Base-by-base conservation (phyloP, 1,284 basidiomycete genomes). In the Afroboletus lepidellus region DNA sequence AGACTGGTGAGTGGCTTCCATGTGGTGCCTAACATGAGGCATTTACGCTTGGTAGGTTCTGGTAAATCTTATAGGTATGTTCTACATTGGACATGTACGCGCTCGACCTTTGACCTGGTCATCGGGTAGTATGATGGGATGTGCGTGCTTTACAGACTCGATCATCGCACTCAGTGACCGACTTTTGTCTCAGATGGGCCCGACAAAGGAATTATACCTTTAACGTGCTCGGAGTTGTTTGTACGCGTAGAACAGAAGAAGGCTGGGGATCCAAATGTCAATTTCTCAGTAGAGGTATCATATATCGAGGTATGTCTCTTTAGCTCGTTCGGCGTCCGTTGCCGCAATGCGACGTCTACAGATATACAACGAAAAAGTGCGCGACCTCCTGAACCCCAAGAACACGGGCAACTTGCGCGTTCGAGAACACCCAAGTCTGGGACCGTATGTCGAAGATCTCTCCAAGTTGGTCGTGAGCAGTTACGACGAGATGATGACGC, bases 351-450 rank as follows among this genome's bases (percentile, higher is more conserved):
- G 2, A 33, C 15, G 16, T 18, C 21, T 8, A 23, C 50, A 94
- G 85, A 98, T 98, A 60, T 98, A 98, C 75, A 97, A 98, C 69
- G 96, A 99, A 77, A 98, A 98, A 78, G 94, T 98, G 24, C 89
- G 94, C 54, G 96, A 99, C 71, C 78, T 99, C 55, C 79, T 99
- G 58, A 99, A 99, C 68, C 97, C 96, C 9, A 95, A 93, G 79
- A 99, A 98, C 74, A 87, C 92, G 42, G 92, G 94, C 51, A 98
- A 98, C 67, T 83, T 99, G 52, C 85, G 94, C 65, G 96, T 99
- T 54, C 87, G 96, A 64, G 96, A 99, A 72, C 96, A 98, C 72
- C 96, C 96, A 8, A 94, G 83, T 64, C 71, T 94, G 36, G 93
- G 93, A 13, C 96, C 97, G 8, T 99, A 99, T 67, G 96, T 99